phyloP scores from a whole-genome alignment of 495 filamentous ascomycete species.

The Penicillium alfredii region DNA sequence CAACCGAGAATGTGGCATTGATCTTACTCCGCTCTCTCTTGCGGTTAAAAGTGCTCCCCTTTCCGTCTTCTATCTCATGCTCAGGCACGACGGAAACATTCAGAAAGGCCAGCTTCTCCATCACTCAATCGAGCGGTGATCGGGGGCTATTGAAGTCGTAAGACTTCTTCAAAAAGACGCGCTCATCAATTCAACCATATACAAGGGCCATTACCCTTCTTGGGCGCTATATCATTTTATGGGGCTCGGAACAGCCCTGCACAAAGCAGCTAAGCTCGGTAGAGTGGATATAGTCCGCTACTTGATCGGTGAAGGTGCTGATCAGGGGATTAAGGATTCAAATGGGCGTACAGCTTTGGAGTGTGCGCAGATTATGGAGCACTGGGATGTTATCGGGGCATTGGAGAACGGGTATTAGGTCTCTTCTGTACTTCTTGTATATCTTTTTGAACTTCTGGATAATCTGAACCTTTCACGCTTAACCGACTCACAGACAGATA shows the following conservation, averaged over 20 bases:
- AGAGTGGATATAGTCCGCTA: conserved; percentile 3
- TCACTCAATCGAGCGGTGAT: conserved; percentile 12
- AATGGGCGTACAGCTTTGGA: conserved; percentile 7
- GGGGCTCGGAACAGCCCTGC: conserved; percentile 2
- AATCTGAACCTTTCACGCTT: too few species aligned
- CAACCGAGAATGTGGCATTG: conserved; percentile 15
- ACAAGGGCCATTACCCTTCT: conserved; percentile 13
- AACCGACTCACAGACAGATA: too few species aligned
- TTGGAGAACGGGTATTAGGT: too few species aligned
- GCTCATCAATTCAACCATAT: conserved; percentile 9
- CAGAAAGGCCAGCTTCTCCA: conserved; percentile 19
- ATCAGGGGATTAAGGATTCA: conserved; percentile 1
- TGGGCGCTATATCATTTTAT: conserved; percentile 2
- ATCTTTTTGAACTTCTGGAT: too few species aligned
- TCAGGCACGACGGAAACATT: conserved; percentile 13
- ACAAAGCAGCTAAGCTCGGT: conserved; percentile 1
- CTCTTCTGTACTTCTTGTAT: too few species aligned
- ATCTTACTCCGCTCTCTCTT: conserved; percentile 17
- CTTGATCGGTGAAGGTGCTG: conserved; percentile 3
- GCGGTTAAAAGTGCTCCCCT: conserved; percentile 15
- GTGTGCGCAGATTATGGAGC: too few species aligned
- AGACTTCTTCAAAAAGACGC: conserved; percentile 11
- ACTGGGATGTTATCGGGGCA: too few species aligned
- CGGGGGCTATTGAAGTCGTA: conserved; percentile 11
- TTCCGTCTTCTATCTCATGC: conserved; percentile 12